Percentiles rank a stretch among this genome's conserved stretches.
Evolutionary conservation across 768 basidiomycete species (phyloP).

Genomic region (Amylocystis lapponica): DNA sequence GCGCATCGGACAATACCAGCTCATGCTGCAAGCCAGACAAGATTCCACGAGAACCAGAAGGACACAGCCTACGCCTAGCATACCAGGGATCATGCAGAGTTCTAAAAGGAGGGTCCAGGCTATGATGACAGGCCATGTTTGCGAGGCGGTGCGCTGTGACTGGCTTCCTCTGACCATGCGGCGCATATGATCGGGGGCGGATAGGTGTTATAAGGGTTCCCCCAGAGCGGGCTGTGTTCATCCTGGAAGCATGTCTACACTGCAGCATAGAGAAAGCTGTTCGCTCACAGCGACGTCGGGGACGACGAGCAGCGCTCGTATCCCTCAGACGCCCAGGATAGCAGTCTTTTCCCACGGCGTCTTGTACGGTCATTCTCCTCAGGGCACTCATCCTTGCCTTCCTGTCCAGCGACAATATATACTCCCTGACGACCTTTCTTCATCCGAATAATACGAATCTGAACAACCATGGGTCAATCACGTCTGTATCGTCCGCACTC

Average conservation of each 20-base stretch:
- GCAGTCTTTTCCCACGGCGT: conserved; percentile 13
- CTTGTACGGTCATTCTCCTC: conserved; percentile 6
- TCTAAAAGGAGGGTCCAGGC: no score
- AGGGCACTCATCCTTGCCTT: no score
- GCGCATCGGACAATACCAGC: conserved; percentile 38
- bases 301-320: conserved; percentile 2
- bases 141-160: conserved; percentile 9
- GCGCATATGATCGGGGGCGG: conserved; percentile 1
- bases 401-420: no score
- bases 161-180: conserved; percentile 10
- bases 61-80: no score
- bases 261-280: conserved; percentile 7
- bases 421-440: neutral
- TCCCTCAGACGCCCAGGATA: neutral
- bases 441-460: neutral
- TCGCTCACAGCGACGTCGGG: conserved; percentile 8
- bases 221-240: conserved; percentile 6
- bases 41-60: no score
- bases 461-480: conserved; percentile 71
- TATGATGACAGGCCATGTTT: neutral
- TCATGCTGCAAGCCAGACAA: neutral
- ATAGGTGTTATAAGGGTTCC: conserved; percentile 6
- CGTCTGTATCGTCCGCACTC: conserved; percentile 51
- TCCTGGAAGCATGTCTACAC: conserved; percentile 7
- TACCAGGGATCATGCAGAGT: no score